Percentiles rank a stretch among this genome's conserved stretches.
Evolutionary conservation across 805 yeast genomes (phyloP).

Genomic region (Barnettozyma sucrosica): DNA sequence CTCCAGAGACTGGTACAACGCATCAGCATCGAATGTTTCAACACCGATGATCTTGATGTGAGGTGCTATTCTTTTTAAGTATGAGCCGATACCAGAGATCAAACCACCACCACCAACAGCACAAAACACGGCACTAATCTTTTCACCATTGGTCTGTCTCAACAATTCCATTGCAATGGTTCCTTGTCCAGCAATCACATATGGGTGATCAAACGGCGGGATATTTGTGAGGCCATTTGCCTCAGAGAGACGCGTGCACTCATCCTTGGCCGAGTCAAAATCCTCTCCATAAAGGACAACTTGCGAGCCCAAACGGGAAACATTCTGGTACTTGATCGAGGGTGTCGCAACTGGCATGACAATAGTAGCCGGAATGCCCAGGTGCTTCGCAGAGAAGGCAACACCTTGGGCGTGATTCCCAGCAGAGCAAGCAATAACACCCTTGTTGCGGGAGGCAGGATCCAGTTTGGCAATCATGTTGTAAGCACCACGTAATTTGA

Average conservation of each 20-base stretch:
- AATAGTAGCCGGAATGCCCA: constrained; percentile 89
- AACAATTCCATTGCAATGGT: constrained; percentile 91
- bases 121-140: constrained; percentile 80
- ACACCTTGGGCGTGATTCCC: constrained; percentile 99
- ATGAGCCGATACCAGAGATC: constrained; percentile 84
- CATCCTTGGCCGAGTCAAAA: constrained; percentile 91
- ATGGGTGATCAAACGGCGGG: constrained; percentile 99
- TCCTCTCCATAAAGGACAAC: constrained; percentile 92
- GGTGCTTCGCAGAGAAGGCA: constrained; percentile 80
- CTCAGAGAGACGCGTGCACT: constrained; percentile 66
- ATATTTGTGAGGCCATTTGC: constrained; percentile 77
- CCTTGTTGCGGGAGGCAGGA: constrained; percentile 52
- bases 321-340: constrained; percentile 87
- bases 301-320: constrained; percentile 86
- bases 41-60: constrained; percentile 94
- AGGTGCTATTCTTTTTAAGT: constrained; percentile 94
- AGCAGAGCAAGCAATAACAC: constrained; percentile 97
- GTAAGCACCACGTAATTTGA: constrained; percentile 95
- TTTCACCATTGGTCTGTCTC: constrained; percentile 75
- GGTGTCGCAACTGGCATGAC: constrained; percentile 99
- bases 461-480: constrained; percentile 90
- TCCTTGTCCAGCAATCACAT: constrained; percentile 98
- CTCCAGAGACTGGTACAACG: constrained; percentile 68
- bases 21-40: constrained; percentile 93
- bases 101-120: constrained; percentile 98